These are phyloP conservation scores for Fusarium sp. DNA, from an alignment of 2,329 filamentous ascomycete genomes.

Conservation along the genomic window DNA sequence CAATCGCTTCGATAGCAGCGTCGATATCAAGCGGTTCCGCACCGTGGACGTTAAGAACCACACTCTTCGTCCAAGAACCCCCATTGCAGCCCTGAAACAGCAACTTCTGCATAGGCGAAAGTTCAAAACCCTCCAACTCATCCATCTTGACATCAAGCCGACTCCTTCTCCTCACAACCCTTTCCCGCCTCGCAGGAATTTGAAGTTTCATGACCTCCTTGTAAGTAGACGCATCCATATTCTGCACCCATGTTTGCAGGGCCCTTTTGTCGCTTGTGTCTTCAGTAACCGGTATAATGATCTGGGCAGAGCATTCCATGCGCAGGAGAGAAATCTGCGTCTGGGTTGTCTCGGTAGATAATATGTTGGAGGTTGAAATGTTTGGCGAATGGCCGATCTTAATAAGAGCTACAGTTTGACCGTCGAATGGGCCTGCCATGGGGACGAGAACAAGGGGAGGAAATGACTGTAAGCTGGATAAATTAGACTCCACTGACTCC, in stretches of 20 bases:
- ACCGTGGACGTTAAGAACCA: conserved; percentile 59
- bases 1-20: conserved; percentile 61
- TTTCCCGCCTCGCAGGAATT: conserved; percentile 51
- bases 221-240: conserved; percentile 60
- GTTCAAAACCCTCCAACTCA: conserved; percentile 54
- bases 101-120: conserved; percentile 66
- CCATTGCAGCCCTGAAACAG: conserved; percentile 59
- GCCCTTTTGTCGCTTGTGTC: conserved; percentile 55
- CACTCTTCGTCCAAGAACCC: conserved; percentile 61
- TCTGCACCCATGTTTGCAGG: conserved; percentile 66
- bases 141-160: conserved; percentile 34
- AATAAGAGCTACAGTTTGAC: conserved; percentile 61
- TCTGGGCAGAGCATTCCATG: conserved; percentile 53
- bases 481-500: conserved; percentile 27
- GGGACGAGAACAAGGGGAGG: conserved; percentile 57
- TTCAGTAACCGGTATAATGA: conserved; percentile 60
- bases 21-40: conserved; percentile 58
- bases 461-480: conserved; percentile 55
- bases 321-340: conserved; percentile 57
- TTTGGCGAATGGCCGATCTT: conserved; percentile 47
- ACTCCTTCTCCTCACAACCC: conserved; percentile 41
- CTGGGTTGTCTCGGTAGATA: conserved; percentile 30
- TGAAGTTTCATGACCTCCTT: conserved; percentile 60
- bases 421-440: conserved; percentile 63
- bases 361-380: not conserved